Conservation (phyloP, 2,329 filamentous ascomycete species). For the Elsinoe batatas region DNA sequence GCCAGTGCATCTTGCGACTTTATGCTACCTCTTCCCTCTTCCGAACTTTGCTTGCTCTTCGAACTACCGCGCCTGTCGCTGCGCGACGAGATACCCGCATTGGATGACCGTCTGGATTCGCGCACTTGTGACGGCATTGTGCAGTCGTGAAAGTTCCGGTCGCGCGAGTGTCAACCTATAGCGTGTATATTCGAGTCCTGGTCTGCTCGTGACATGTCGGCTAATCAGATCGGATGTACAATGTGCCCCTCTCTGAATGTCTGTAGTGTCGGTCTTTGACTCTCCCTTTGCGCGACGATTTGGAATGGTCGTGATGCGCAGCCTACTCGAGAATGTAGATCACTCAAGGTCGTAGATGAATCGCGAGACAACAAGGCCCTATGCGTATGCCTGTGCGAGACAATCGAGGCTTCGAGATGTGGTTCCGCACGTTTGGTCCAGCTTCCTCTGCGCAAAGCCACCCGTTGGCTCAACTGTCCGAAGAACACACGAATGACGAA, state of each 20-base stretch:
- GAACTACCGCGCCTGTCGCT: slow-evolving; percentile 7
- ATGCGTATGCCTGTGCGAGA: not conserved
- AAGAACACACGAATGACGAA: not conserved
- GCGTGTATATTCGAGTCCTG: slow-evolving; percentile 4
- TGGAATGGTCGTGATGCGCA: not conserved
- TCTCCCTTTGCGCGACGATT: not conserved
- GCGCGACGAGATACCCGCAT: not conserved
- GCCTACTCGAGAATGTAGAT: not conserved
- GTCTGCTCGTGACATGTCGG: slow-evolving; percentile 1
- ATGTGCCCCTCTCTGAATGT: not conserved
- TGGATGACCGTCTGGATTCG: slow-evolving; percentile 2
- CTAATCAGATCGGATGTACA: not conserved
- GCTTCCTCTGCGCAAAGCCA: slow-evolving; percentile 8
- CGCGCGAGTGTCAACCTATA: slow-evolving; percentile 1
- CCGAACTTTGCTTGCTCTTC: slow-evolving; percentile 5
- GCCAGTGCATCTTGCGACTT: not conserved
- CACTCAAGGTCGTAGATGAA: not conserved
- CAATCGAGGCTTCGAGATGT: not conserved
- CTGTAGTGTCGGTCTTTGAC: not conserved
- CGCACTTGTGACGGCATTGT: slow-evolving; percentile 7
- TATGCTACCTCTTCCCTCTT: slow-evolving; percentile 9
- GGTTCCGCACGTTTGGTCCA: slow-evolving; percentile 8
- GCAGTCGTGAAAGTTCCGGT: not conserved
- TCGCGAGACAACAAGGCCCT: not conserved
- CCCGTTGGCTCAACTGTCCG: slow-evolving; percentile 7